These are phyloP conservation scores for Grosmannia clavigera DNA, from an alignment of 2,329 filamentous ascomycete genomes.

Conservation along the genomic window DNA sequence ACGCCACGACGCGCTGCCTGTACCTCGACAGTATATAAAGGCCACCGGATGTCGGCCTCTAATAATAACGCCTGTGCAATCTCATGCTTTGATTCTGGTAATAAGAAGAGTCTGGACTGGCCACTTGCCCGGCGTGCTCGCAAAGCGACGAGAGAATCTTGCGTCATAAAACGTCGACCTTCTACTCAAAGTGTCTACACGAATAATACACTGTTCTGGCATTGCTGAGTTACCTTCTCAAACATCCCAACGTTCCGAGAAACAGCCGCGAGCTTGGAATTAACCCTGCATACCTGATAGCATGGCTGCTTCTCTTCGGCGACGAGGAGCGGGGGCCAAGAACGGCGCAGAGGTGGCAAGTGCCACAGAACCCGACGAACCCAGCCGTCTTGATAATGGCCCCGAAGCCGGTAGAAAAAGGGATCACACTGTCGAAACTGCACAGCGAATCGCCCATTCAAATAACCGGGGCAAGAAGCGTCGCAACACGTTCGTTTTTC, in stretches of 20 bases:
- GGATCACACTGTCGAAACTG: not conserved
- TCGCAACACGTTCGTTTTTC: slow-evolving; percentile 70
- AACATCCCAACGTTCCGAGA: not conserved
- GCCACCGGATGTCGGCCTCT: not conserved
- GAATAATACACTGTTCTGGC: not conserved
- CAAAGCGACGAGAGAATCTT: not conserved
- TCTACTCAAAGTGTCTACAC: not conserved
- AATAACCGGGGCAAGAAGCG: slow-evolving; percentile 42
- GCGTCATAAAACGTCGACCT: not conserved
- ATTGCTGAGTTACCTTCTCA: not conserved
- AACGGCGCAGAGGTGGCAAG: not conserved
- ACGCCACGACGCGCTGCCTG: not conserved
- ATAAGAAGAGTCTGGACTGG: not conserved
- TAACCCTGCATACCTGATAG: not conserved
- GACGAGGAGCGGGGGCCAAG: not conserved
- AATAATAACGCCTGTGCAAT: not conserved
- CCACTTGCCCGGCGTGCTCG: not conserved
- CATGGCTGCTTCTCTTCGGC: not conserved
- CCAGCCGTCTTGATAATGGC: not conserved
- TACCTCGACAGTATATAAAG: not conserved
- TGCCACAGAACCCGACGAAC: not conserved
- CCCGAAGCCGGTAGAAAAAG: too few relatives aligned
- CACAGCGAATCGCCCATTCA: not conserved
- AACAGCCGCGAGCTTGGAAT: not conserved
- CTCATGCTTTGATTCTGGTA: not conserved